Evolutionary conservation across 495 filamentous ascomycete genomes (phyloP).

Genomic region (Neurospora africana): DNA sequence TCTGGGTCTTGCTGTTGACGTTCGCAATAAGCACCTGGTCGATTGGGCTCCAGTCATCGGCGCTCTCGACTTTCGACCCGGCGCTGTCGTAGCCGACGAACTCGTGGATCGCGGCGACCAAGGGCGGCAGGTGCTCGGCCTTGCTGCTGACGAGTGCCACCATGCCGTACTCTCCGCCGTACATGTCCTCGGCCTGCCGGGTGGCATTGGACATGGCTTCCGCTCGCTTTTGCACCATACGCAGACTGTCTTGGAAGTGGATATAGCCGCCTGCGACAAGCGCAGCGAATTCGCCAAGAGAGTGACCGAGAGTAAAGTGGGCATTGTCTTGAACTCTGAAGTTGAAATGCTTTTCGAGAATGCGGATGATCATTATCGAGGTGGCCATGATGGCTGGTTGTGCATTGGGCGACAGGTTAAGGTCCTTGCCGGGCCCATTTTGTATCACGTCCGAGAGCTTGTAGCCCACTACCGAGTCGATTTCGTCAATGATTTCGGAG

Average conservation of each 20-base stretch:
- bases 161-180: conserved; percentile 82
- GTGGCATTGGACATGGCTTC: conserved; percentile 79
- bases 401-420: conserved; percentile 77
- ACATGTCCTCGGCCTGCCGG: conserved; percentile 44
- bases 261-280: conserved; percentile 75
- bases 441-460: conserved; percentile 68
- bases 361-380: conserved; percentile 78
- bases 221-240: conserved; percentile 65
- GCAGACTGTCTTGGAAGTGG: conserved; percentile 63
- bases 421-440: conserved; percentile 59
- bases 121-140: conserved; percentile 51
- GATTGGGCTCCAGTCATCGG: conserved; percentile 55
- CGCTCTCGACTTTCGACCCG: conserved; percentile 56
- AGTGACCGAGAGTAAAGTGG: conserved; percentile 82
- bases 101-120: conserved; percentile 66
- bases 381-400: conserved; percentile 96
- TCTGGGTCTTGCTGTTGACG: conserved; percentile 91
- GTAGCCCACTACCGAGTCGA: conserved; percentile 63
- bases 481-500: conserved; percentile 62
- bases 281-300: conserved; percentile 89
- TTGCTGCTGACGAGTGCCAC: conserved; percentile 76
- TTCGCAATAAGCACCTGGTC: conserved; percentile 89
- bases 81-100: conserved; percentile 62
- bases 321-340: conserved; percentile 59
- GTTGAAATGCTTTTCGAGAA: conserved; percentile 76